Conservation (phyloP, 1,284 basidiomycete species). For the Papiliotrema laurentii region DNA sequence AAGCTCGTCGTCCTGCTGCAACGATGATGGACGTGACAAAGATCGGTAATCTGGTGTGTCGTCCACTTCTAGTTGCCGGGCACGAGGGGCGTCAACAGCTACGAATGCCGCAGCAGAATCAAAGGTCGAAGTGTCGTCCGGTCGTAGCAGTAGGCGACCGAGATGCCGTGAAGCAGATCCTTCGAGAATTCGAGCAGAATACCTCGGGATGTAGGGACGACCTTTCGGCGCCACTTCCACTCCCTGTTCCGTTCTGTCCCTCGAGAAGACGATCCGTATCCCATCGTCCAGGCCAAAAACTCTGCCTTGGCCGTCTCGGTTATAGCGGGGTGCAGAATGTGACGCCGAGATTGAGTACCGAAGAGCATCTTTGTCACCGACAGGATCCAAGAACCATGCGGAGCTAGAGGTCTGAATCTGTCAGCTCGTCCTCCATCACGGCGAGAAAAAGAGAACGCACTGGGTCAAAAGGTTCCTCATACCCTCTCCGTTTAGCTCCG, state of each 20-base stretch:
- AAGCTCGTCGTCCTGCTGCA: constrained; percentile 18
- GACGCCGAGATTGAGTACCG: constrained; percentile 22
- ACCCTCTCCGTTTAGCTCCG: background rate
- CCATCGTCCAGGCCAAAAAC: constrained; percentile 18
- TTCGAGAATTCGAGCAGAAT: constrained; percentile 12
- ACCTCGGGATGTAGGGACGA: constrained; percentile 26
- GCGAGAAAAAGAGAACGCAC: constrained; percentile 2
- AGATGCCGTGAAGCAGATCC: constrained; percentile 15
- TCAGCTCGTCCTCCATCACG: background rate
- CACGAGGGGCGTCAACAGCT: constrained; percentile 3
- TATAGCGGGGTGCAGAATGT: constrained; percentile 21
- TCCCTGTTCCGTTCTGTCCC: constrained; percentile 28
- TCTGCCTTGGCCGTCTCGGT: constrained; percentile 21
- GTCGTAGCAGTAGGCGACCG: constrained; percentile 13
- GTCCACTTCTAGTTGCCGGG: background rate
- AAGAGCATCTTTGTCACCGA: constrained; percentile 28
- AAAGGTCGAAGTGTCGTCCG: constrained; percentile 5
- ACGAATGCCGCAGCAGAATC: constrained; percentile 7
- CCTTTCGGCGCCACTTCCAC: constrained; percentile 31
- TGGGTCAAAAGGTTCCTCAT: constrained; percentile 11
- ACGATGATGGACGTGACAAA: constrained; percentile 7
- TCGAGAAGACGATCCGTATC: constrained; percentile 21
- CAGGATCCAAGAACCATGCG: constrained; percentile 26
- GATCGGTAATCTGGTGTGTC: constrained; percentile 11
- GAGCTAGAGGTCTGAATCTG: constrained; percentile 12